Evolutionary conservation across 2,329 filamentous ascomycete species (phyloP), one percentile per base, ranked within the genome.

Genomic region (Aspergillus glaucus): DNA sequence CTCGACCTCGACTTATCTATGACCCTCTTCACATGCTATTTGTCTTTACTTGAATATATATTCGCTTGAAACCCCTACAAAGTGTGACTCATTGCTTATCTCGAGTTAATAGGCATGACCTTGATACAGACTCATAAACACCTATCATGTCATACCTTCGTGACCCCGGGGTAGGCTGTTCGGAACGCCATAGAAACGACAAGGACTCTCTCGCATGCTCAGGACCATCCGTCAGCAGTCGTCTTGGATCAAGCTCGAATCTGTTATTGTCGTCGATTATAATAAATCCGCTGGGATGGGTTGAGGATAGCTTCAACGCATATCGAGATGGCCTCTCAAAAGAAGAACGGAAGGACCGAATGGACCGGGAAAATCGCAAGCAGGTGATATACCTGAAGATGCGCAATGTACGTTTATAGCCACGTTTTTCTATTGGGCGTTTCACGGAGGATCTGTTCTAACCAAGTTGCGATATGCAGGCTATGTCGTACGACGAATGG

Each of bases 401-500:
- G 76, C 80, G 81, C 55, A 80, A 82, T 69, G 85, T 85, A 67
- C 64, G 79, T 73, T 24, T 9, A 17, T n/a, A 40, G 19, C 44
- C n/a, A 30, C 6, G 30, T 45, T 34, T 19, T 15, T 17, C 32
- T 24, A 12, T n/a, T 24, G 24, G 15, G 10, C 9, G 42, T 36
- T 19, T 45, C 6, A 21, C 14, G 17, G 30, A 45, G 17, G 22
- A 19, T n/a, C 7, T 44, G 3, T 36, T 7, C 44, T 57, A 52
- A 55, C 42, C 26, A 12, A 36, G 37, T 45, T 34, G 43, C 43
- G 30, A 17, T 24, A 34, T 40, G 48, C 56, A 88, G 83, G 87
- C 88, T 52, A 78, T 81, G 50, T 80, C 80, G 1, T 79, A 84
- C 57, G 72, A 78, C 44, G 82, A 90, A 62, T 96, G 91, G 89